These are phyloP conservation scores for Ramalina intermedia DNA, from an alignment of 495 filamentous ascomycete species.

Conservation along the genomic window DNA sequence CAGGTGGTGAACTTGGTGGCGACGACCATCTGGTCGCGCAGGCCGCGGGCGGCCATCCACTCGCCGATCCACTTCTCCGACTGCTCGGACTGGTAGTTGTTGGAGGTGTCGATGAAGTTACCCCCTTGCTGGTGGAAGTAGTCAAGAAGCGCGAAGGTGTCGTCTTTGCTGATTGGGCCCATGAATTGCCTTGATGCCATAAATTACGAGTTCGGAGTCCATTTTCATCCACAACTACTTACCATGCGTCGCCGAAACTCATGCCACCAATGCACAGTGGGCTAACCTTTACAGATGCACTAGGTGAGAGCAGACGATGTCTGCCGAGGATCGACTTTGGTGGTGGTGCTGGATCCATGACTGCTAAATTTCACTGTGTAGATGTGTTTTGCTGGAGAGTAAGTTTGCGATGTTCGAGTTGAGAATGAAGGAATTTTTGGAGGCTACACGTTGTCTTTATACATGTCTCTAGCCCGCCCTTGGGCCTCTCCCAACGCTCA, in stretches of 20 bases:
- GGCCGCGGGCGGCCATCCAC: conserved; percentile 46
- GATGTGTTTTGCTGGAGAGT: no score
- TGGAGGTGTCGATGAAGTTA: conserved; percentile 69
- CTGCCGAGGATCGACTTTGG: conserved; percentile 37
- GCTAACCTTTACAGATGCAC: conserved; percentile 41
- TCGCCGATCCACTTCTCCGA: conserved; percentile 64
- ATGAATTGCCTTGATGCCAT: conserved; percentile 16
- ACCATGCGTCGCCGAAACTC: conserved; percentile 47
- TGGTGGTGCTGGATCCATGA: conserved; percentile 16
- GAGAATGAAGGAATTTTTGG: no score
- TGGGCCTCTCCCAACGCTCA: no score
- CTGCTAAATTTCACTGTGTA: not conserved
- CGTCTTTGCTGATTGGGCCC: conserved; percentile 47
- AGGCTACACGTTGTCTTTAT: no score
- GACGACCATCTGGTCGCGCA: conserved; percentile 49
- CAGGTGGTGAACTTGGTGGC: conserved; percentile 55
- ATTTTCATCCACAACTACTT: not conserved
- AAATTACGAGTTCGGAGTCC: not conserved
- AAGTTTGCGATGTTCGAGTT: no score
- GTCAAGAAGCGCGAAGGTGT: conserved; percentile 50
- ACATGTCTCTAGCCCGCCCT: no score
- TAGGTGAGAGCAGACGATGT: conserved; percentile 45
- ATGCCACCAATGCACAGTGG: conserved; percentile 49
- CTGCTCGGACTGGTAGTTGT: conserved; percentile 54
- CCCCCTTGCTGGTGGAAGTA: conserved; percentile 51